A percentile compares a stretch with the other conserved stretches of the same genome.
Conservation (phyloP, 2,329 filamentous ascomycete species). For the Neonectria ditissima region DNA sequence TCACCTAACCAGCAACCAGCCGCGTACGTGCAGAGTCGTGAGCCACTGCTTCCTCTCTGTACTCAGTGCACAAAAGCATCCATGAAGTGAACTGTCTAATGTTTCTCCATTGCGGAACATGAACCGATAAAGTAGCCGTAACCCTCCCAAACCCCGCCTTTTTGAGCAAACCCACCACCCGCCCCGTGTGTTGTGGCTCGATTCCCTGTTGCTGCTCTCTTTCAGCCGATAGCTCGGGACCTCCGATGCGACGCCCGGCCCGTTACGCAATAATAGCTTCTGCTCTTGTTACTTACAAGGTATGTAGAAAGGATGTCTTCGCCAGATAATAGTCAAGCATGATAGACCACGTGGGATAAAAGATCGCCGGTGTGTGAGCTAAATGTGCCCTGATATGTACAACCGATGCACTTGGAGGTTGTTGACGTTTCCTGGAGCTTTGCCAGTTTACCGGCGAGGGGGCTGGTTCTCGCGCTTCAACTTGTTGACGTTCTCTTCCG, state of each 20-base stretch:
- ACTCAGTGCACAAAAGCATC: not conserved
- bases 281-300: constrained; percentile 26
- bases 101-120: not conserved
- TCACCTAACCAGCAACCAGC: not conserved
- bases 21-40: constrained; percentile 20
- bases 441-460: constrained; percentile 30
- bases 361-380: constrained; percentile 1
- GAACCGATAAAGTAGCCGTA: not conserved
- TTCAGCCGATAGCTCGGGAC: not conserved
- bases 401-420: constrained; percentile 9
- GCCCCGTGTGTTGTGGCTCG: constrained; percentile 4
- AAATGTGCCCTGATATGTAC: constrained; percentile 9
- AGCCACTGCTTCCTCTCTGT: constrained; percentile 16
- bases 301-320: constrained; percentile 16
- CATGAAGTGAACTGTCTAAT: constrained; percentile 1
- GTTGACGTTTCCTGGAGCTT: not conserved
- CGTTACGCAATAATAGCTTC: constrained; percentile 35
- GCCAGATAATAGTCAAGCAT: not conserved
- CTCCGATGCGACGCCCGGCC: constrained; percentile 37
- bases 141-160: not conserved
- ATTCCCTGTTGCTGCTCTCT: not conserved
- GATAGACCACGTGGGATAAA: not conserved
- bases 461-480: constrained; percentile 53
- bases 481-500: constrained; percentile 65
- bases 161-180: not conserved